These are phyloP conservation scores for Dianthus caryophyllus DNA, from an alignment of 148 eudicot species.

Conservation along the genomic window DNA sequence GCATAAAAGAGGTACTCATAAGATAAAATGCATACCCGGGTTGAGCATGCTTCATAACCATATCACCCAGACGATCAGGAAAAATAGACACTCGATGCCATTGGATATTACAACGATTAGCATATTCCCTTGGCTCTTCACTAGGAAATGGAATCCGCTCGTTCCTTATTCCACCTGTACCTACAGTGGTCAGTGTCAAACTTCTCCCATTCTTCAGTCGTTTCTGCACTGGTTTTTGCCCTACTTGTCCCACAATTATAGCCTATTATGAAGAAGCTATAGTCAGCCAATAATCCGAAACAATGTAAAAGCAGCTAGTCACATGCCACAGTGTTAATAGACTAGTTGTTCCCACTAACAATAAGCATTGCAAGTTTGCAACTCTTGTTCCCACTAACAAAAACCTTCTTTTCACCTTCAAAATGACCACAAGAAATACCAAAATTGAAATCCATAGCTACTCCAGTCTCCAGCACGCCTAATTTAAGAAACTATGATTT, in stretches of 20 bases:
- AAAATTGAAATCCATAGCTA: background rate
- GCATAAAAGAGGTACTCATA: background rate
- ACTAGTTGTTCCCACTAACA: no score
- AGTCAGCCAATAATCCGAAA: constrained; percentile 5
- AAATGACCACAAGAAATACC: background rate
- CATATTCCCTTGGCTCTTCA: constrained; percentile 84
- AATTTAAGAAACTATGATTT: no score
- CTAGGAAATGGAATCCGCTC: constrained; percentile 74
- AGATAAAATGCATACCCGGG: constrained; percentile 54
- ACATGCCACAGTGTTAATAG: background rate
- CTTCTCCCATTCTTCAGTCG: constrained; percentile 53
- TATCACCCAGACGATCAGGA: constrained; percentile 48
- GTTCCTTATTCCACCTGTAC: constrained; percentile 88
- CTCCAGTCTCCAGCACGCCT: no score
- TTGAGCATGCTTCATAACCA: constrained; percentile 49
- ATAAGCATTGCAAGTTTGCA: no score
- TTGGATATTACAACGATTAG: constrained; percentile 77
- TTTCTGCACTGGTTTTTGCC: constrained; percentile 77
- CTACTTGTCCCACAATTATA: constrained; percentile 77
- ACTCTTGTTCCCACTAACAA: no score
- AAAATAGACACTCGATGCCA: constrained; percentile 94
- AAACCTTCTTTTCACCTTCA: background rate
- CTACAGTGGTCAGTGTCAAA: constrained; percentile 59
- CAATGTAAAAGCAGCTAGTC: background rate
- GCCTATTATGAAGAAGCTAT: constrained; percentile 38